Conservation (phyloP, 1,284 basidiomycete genomes). For the Filobasidium uniguttulatum region DNA sequence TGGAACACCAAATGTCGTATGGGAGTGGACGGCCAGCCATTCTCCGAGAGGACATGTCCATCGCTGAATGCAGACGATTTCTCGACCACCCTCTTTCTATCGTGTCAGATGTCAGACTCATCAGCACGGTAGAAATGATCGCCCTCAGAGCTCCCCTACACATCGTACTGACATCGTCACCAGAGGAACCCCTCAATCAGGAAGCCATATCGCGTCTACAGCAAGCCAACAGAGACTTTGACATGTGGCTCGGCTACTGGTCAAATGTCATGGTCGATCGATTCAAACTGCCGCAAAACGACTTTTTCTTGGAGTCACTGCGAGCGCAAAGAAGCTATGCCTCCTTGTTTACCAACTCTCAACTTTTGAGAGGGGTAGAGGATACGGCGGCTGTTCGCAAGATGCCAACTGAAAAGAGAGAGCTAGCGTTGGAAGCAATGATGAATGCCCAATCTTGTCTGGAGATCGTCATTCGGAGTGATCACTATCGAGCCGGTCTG, state of each 20-base stretch:
- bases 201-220: conserved; percentile 33
- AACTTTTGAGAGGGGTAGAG: conserved; percentile 32
- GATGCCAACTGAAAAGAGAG: conserved; percentile 35
- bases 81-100: conserved; percentile 75
- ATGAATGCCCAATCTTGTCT: conserved; percentile 35
- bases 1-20: conserved; percentile 85
- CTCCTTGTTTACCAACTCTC: conserved; percentile 35
- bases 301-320: conserved; percentile 33
- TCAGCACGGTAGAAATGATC: conserved; percentile 53
- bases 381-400: conserved; percentile 32
- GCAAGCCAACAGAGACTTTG: conserved; percentile 35
- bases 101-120: conserved; percentile 84
- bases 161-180: conserved; percentile 32
- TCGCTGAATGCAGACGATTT: conserved; percentile 63
- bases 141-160: conserved; percentile 34
- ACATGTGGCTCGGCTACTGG: conserved; percentile 38
- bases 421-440: conserved; percentile 35
- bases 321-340: conserved; percentile 12
- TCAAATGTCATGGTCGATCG: conserved; percentile 31
- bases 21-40: conserved; percentile 84
- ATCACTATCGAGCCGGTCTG: conserved; percentile 70
- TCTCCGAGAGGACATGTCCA: conserved; percentile 77
- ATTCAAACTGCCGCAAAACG: conserved; percentile 29
- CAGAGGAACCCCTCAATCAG: conserved; percentile 31
- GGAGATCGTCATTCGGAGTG: conserved; percentile 32